These are phyloP conservation scores for barrel medic (Medicago truncatula) DNA, from an alignment of 306 rosid species.

Conservation along the genomic window MtrunA17r5.0-ANR NC_053047.1:2960501-2961000, in stretches of 20 bases:
- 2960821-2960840: too few relatives aligned
- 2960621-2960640: constrained; percentile 6
- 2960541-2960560: background rate
- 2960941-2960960: background rate
- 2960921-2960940: background rate
- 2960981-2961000: background rate
- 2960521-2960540: background rate
- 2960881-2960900: background rate
- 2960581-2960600: background rate
- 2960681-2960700: background rate
- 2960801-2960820: too few relatives aligned
- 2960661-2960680: background rate
- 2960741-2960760: background rate
- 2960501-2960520: background rate
- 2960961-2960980: constrained; percentile 20
- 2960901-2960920: background rate
- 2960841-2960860: too few relatives aligned
- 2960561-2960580: background rate
- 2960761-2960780: too few relatives aligned
- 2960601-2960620: background rate
- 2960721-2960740: background rate
- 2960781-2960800: too few relatives aligned
- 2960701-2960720: background rate
- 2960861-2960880: background rate
- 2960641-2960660: background rate